A percentile compares a stretch with the other conserved stretches of the same genome.
Conservation (phyloP, 768 basidiomycete genomes). For the Suillus sp. region DNA sequence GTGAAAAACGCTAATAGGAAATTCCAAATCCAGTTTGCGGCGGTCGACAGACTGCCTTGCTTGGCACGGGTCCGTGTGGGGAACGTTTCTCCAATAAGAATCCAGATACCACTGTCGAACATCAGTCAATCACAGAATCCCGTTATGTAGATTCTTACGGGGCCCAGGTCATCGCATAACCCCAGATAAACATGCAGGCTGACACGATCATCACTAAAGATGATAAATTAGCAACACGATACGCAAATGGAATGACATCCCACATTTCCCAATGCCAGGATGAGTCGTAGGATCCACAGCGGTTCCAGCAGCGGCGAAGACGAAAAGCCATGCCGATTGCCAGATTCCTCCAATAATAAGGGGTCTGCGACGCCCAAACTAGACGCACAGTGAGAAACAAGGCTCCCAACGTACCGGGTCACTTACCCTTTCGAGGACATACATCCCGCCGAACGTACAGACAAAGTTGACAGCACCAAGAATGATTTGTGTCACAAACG, state of each 20-base stretch:
- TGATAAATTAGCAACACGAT: slow-evolving; percentile 8
- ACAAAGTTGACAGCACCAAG: slow-evolving; percentile 72
- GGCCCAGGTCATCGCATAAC: slow-evolving; percentile 72
- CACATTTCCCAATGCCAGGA: slow-evolving; percentile 54
- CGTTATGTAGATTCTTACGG: slow-evolving; percentile 38
- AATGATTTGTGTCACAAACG: slow-evolving; percentile 74
- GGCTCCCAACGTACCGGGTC: background rate
- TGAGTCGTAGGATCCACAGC: slow-evolving; percentile 53
- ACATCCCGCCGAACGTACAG: slow-evolving; percentile 73
- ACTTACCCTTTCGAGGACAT: slow-evolving; percentile 65
- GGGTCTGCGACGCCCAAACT: slow-evolving; percentile 67
- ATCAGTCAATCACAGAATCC: background rate
- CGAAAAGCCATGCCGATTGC: slow-evolving; percentile 71
- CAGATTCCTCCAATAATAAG: slow-evolving; percentile 70
- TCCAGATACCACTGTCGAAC: slow-evolving; percentile 62
- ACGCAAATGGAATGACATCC: slow-evolving; percentile 12
- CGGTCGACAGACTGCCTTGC: slow-evolving; percentile 67
- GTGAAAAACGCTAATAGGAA: slow-evolving; percentile 78
- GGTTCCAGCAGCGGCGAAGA: slow-evolving; percentile 73
- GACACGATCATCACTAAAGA: slow-evolving; percentile 60
- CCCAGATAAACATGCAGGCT: slow-evolving; percentile 71
- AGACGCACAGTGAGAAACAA: slow-evolving; percentile 2
- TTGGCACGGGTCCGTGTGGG: slow-evolving; percentile 71
- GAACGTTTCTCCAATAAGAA: slow-evolving; percentile 77
- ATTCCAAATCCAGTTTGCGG: slow-evolving; percentile 70